phyloP scores from a whole-genome alignment of 768 basidiomycete genomes.

The Nidularia pulvinata region DNA sequence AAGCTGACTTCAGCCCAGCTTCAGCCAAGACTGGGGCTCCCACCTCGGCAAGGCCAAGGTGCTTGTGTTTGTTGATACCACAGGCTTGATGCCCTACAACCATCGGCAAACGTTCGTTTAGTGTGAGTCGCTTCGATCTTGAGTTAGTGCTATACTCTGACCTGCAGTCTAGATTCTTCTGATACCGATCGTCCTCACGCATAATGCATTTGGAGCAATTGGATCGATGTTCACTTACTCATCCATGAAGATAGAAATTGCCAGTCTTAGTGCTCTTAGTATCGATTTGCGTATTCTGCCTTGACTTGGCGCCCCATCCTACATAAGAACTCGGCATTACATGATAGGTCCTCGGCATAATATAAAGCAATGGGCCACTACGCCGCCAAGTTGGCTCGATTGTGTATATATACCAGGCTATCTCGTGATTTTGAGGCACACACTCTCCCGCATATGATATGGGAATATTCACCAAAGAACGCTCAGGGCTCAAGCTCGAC shows the following conservation, averaged over 20 bases:
- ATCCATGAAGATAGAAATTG: neutral
- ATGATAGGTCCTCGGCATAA: neutral
- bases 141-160: too few relatives aligned
- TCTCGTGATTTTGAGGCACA: neutral
- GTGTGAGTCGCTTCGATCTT: too few relatives aligned
- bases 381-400: neutral
- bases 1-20: too few relatives aligned
- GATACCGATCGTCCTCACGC: too few relatives aligned
- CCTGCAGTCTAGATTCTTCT: too few relatives aligned
- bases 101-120: too few relatives aligned
- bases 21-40: too few relatives aligned
- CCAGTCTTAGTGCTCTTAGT: conserved; percentile 1
- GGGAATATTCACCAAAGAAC: neutral
- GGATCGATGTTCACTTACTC: neutral
- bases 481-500: conserved; percentile 15
- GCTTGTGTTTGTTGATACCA: too few relatives aligned
- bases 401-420: neutral
- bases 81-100: too few relatives aligned
- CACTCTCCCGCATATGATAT: neutral
- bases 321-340: neutral
- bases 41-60: too few relatives aligned
- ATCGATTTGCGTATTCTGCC: neutral
- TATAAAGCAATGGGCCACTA: neutral
- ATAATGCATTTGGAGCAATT: too few relatives aligned
- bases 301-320: neutral